Percentiles rank a stretch among this genome's conserved stretches.
These are phyloP conservation scores for Blastobotrys terrestris DNA, from an alignment of 805 yeast species.

Conservation along the genomic window DNA sequence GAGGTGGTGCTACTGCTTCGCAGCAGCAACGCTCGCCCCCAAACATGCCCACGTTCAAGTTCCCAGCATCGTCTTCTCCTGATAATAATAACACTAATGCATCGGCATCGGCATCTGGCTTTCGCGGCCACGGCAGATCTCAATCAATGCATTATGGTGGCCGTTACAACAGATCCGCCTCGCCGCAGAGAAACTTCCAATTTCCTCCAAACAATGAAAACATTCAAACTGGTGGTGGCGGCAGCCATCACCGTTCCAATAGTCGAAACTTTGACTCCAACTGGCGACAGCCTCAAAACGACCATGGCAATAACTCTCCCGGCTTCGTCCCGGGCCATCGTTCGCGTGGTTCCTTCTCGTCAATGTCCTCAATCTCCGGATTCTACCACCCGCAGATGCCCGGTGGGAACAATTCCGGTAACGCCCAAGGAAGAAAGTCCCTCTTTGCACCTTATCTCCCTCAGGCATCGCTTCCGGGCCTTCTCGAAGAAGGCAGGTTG, in stretches of 20 bases:
- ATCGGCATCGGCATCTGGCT: background rate
- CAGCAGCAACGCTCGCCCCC: background rate
- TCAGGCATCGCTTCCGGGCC: constrained; percentile 83
- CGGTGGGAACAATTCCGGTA: constrained; percentile 29
- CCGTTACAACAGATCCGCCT: constrained; percentile 23
- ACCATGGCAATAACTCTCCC: constrained; percentile 1
- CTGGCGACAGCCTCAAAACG: constrained; percentile 20
- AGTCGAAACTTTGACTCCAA: constrained; percentile 26
- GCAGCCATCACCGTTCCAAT: constrained; percentile 44
- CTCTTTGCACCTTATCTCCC: constrained; percentile 95
- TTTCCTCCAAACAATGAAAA: constrained; percentile 50
- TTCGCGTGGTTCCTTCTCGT: constrained; percentile 59
- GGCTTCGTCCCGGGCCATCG: constrained; percentile 74
- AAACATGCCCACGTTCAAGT: constrained; percentile 19
- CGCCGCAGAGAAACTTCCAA: constrained; percentile 51
- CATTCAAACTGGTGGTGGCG: constrained; percentile 35
- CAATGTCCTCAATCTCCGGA: constrained; percentile 44
- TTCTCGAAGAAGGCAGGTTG: constrained; percentile 81
- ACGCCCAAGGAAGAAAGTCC: constrained; percentile 38
- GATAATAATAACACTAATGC: background rate
- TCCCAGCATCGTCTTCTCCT: constrained; percentile 22
- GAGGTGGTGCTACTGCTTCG: constrained; percentile 9
- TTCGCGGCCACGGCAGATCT: constrained; percentile 15
- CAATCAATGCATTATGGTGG: constrained; percentile 15
- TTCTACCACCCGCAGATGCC: constrained; percentile 12